Base-by-base conservation (phyloP, 2,329 filamentous ascomycete species). In the Phyllosticta citrichinensis region DNA sequence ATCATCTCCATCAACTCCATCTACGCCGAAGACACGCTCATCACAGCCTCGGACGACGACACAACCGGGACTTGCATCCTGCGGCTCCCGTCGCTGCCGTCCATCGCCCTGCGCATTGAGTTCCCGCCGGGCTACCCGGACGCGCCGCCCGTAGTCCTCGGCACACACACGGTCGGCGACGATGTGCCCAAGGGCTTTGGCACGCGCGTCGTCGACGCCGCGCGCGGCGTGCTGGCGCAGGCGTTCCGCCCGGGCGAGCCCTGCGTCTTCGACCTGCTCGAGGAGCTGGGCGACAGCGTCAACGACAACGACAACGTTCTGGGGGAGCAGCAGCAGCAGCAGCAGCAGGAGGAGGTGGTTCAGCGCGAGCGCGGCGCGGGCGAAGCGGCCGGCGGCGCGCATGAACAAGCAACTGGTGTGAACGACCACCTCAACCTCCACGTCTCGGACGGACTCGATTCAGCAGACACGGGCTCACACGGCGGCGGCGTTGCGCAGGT, bases 221-320 rank as follows among this genome's bases (percentile, higher is more conserved):
- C 94, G 62, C 79, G 85, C 30, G 79, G 85, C 40, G 85, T 87
- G 0, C 75, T 97, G 33, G 79, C 77, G 0, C 77, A 79, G n/a
- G 81, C 89, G 4, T 96, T 87, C 72, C 80, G 82, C 58, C 82
- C 85, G 0, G 91, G 91, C 0, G 81, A 84, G 58, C 91, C 96
- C 22, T 97, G 92, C 68, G 77, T 99, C 2, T 99, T 92, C 68
- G 93, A 97, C 70, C 81, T 95, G n/a, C 81, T 97, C 47, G 92
- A 96, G 66, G 83, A 83, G 65, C 76, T 76, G 0, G 73, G 73
- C 33, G 22, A 22, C 22, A 22, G 22, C 22, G 22, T 22, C 22
- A 22, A 22, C 22, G 22, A n/a, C n/a, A n/a, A n/a, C n/a, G n/a
- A n/a, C n/a, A n/a, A n/a, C n/a, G n/a, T n/a, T n/a, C n/a, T 22